Conservation (phyloP, 371 early-diverging fungal species). For the Smittium mucronatum region DNA sequence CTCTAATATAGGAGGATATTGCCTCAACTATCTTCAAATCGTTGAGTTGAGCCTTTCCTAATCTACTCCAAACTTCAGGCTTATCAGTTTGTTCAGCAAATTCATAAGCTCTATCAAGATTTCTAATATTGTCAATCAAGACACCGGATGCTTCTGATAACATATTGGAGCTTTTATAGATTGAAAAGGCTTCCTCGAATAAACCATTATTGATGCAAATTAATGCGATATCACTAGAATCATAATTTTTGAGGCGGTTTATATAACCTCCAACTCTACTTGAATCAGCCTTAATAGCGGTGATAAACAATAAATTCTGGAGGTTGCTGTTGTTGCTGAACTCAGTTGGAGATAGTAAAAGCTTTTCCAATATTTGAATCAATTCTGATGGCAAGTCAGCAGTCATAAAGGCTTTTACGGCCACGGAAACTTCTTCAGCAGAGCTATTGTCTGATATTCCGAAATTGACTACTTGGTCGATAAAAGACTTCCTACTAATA, state of each 20-base stretch:
- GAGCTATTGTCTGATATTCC: slow-evolving; percentile 91
- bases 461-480: slow-evolving; percentile 73
- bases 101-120: slow-evolving; percentile 88
- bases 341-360: slow-evolving; percentile 59
- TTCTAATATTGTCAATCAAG: slow-evolving; percentile 77
- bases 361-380: slow-evolving; percentile 90
- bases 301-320: slow-evolving; percentile 91
- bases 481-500: slow-evolving; percentile 62
- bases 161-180: slow-evolving; percentile 84
- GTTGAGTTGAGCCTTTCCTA: slow-evolving; percentile 89
- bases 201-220: slow-evolving; percentile 78
- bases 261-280: slow-evolving; percentile 88
- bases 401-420: slow-evolving; percentile 96
- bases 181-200: slow-evolving; percentile 89
- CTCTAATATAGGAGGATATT: slow-evolving; percentile 89
- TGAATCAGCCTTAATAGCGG: slow-evolving; percentile 92
- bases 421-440: slow-evolving; percentile 90
- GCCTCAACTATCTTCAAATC: slow-evolving; percentile 83
- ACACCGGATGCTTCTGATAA: slow-evolving; percentile 77
- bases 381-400: slow-evolving; percentile 89
- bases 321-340: slow-evolving; percentile 92
- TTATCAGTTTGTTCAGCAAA: slow-evolving; percentile 84
- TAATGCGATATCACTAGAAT: slow-evolving; percentile 89
- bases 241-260: slow-evolving; percentile 82
- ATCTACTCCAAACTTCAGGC: slow-evolving; percentile 83